phyloP scores from a whole-genome alignment of 106 monocot species.

The Apostasia shenzhenica region DNA sequence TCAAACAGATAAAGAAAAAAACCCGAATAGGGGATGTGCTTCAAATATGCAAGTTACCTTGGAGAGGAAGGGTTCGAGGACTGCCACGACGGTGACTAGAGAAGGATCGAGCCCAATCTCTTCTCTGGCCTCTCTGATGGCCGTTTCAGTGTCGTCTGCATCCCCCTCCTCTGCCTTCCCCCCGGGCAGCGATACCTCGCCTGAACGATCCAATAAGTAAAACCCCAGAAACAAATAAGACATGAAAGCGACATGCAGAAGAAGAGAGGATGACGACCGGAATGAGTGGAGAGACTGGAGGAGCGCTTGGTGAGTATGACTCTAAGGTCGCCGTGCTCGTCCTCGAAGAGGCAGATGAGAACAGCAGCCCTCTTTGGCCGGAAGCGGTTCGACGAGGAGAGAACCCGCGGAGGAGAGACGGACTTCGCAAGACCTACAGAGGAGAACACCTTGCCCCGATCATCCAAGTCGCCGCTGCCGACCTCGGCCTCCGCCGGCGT shows the following conservation, averaged over 20 bases:
- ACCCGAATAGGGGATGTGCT: neutral
- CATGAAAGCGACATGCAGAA: neutral
- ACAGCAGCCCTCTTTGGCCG: slow-evolving; percentile 58
- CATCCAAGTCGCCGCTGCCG: slow-evolving; percentile 15
- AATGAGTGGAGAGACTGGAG: slow-evolving; percentile 58
- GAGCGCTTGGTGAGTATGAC: slow-evolving; percentile 90
- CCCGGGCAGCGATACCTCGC: slow-evolving; percentile 77
- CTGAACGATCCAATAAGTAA: slow-evolving; percentile 22
- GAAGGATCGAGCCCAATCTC: slow-evolving; percentile 51
- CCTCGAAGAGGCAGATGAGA: slow-evolving; percentile 85
- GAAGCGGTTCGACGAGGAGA: slow-evolving; percentile 8
- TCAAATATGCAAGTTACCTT: slow-evolving; percentile 16
- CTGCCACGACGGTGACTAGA: slow-evolving; percentile 31
- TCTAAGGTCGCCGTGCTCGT: slow-evolving; percentile 54
- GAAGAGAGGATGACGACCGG: slow-evolving; percentile 28
- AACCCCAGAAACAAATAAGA: neutral
- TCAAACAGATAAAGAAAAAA: neutral
- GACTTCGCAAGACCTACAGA: slow-evolving; percentile 14
- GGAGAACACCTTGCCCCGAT: slow-evolving; percentile 22
- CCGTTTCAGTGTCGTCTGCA: slow-evolving; percentile 36
- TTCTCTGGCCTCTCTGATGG: slow-evolving; percentile 48
- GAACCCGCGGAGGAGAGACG: neutral
- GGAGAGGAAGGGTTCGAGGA: slow-evolving; percentile 46
- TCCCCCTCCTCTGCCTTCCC: slow-evolving; percentile 65
- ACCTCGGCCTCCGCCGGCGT: neutral